Evolutionary conservation across 495 filamentous ascomycete species (phyloP).

Genomic region (Bacidia rubella): DNA sequence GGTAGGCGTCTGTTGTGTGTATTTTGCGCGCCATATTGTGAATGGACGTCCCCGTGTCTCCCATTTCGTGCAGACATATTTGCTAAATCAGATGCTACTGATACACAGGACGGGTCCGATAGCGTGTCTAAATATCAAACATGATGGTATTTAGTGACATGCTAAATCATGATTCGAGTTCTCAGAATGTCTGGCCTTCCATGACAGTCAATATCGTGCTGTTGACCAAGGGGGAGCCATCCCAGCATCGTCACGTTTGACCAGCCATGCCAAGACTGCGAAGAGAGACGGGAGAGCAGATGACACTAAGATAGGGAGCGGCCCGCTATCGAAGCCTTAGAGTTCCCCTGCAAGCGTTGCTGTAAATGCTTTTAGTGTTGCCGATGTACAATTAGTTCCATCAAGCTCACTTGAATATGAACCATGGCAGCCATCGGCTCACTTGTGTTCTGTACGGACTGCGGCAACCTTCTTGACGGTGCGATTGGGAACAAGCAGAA

Average conservation of each 20-base stretch:
- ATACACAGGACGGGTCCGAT: too few species aligned
- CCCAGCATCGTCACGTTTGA: background rate
- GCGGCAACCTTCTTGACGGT: slow-evolving; percentile 76
- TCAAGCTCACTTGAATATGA: background rate
- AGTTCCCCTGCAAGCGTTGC: too few species aligned
- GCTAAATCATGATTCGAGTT: too few species aligned
- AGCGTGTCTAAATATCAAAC: too few species aligned
- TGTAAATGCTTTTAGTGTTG: too few species aligned
- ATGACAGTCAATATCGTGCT: too few species aligned
- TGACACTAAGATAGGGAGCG: background rate
- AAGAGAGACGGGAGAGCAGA: too few species aligned
- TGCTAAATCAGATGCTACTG: background rate
- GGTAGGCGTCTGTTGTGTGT: background rate
- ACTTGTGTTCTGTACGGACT: slow-evolving; percentile 85
- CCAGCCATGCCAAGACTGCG: background rate
- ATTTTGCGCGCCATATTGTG: background rate
- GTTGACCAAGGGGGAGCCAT: too few species aligned
- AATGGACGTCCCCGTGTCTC: background rate
- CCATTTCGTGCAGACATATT: background rate
- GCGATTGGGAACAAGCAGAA: slow-evolving; percentile 62
- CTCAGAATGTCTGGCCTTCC: too few species aligned
- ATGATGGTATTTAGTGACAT: too few species aligned
- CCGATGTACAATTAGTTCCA: too few species aligned
- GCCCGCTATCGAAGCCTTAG: background rate
- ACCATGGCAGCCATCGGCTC: slow-evolving; percentile 80